These are phyloP conservation scores for Cardamine chenopodiifolia DNA, from an alignment of 345 rosid genomes.

Conservation along the genomic window DNA sequence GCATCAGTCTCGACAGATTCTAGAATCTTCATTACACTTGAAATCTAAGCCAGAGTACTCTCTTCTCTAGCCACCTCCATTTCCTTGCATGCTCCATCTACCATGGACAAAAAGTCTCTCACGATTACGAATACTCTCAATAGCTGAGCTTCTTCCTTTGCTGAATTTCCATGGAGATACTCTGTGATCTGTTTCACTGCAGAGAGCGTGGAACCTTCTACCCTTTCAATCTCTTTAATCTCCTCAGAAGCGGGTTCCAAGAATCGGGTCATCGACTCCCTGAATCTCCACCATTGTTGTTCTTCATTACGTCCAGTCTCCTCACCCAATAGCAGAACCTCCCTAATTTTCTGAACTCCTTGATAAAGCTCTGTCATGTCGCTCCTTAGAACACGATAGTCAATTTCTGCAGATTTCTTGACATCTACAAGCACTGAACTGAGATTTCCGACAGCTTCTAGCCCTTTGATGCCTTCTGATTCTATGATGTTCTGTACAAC, in stretches of 20 bases:
- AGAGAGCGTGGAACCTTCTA: constrained; percentile 46
- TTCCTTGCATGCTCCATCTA: constrained; percentile 78
- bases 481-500: constrained; percentile 68
- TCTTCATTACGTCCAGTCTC: constrained; percentile 27
- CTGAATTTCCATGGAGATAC: constrained; percentile 78
- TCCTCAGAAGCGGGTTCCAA: constrained; percentile 65
- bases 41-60: constrained; percentile 6
- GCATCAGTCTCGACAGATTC: constrained; percentile 8
- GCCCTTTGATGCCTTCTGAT: constrained; percentile 55
- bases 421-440: constrained; percentile 25
- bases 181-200: constrained; percentile 70
- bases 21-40: constrained; percentile 2
- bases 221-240: constrained; percentile 44
- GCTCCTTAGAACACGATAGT: constrained; percentile 24
- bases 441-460: constrained; percentile 26
- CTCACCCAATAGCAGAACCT: constrained; percentile 46
- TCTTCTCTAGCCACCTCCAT: constrained; percentile 59
- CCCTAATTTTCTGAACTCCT: constrained; percentile 58
- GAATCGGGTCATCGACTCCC: constrained; percentile 61
- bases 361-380: background rate
- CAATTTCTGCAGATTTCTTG: constrained; percentile 37
- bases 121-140: constrained; percentile 73
- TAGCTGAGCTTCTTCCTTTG: constrained; percentile 63
- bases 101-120: constrained; percentile 67
- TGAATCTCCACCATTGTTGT: constrained; percentile 46